phyloP scores from a whole-genome alignment of 441 rosid genomes.

The Macaranga tanarius region DNA sequence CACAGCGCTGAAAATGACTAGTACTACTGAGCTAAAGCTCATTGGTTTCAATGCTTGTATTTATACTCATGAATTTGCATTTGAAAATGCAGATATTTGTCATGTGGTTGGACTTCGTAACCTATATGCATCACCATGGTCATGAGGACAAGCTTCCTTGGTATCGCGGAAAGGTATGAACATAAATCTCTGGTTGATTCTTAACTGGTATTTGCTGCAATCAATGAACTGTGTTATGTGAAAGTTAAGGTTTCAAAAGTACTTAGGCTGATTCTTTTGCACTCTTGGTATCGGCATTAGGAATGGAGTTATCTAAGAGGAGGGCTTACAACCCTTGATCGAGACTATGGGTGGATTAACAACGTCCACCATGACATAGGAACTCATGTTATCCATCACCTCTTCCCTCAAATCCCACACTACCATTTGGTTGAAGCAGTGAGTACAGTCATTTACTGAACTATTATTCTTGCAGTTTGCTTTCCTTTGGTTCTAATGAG shows the following conservation, averaged over 20 bases:
- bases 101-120: conserved; percentile 84
- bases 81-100: conserved; percentile 30
- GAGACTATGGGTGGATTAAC: conserved; percentile 60
- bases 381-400: conserved; percentile 63
- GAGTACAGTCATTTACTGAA: conserved; percentile 17
- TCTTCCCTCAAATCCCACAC: conserved; percentile 70
- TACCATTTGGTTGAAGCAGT: conserved; percentile 65
- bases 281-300: conserved; percentile 22
- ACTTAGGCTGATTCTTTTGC: neutral
- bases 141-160: conserved; percentile 84
- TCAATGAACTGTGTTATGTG: neutral
- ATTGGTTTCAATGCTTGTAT: no score
- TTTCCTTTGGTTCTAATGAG: neutral
- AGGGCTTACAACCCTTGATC: conserved; percentile 60
- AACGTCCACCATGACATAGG: conserved; percentile 68
- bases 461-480: neutral
- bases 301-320: conserved; percentile 67
- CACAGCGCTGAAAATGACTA: no score
- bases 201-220: neutral
- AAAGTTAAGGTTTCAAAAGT: neutral
- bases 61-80: neutral
- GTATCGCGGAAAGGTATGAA: conserved; percentile 85
- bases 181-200: no score
- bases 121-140: conserved; percentile 96
- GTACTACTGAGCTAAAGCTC: no score